These are phyloP conservation scores for Alliaria petiolata DNA, from an alignment of 345 rosid species.

Conservation along the genomic window DNA sequence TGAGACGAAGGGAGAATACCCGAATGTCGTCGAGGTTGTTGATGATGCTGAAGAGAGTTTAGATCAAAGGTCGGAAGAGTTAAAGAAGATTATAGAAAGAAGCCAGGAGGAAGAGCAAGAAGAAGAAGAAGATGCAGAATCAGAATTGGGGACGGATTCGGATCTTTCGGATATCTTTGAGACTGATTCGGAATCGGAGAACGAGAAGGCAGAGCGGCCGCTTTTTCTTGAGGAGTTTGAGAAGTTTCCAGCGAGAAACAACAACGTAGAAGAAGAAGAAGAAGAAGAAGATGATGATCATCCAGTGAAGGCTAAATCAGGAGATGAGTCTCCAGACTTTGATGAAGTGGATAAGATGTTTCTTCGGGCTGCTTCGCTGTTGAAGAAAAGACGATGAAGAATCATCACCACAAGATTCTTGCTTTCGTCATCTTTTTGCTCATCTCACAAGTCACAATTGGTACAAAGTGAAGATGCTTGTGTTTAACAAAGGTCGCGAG, in stretches of 20 bases:
- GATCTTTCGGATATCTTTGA: conserved; percentile 85
- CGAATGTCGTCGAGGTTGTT: background rate
- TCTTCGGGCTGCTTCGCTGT: conserved; percentile 72
- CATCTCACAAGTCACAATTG: background rate
- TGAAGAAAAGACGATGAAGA: conserved; percentile 51
- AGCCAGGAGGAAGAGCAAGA: conserved; percentile 49
- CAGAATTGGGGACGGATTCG: conserved; percentile 48
- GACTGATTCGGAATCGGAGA: conserved; percentile 67
- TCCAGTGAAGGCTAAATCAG: conserved; percentile 22
- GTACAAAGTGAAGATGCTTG: background rate
- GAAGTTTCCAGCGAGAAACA: conserved; percentile 51
- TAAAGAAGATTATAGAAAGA: conserved; percentile 45
- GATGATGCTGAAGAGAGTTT: background rate
- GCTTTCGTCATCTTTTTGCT: background rate
- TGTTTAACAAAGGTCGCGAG: background rate
- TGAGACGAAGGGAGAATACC: conserved; percentile 29
- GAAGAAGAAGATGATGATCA: conserved; percentile 51
- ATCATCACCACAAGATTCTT: background rate
- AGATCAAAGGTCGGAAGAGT: conserved; percentile 36
- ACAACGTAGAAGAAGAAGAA: conserved; percentile 30
- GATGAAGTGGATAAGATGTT: conserved; percentile 85
- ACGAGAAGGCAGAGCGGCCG: conserved; percentile 39
- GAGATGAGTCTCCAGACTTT: conserved; percentile 45
- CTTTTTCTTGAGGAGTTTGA: conserved; percentile 72
- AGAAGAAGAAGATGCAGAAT: background rate